Evolutionary conservation across 192 early-diverging fungal species (phyloP), one percentile per base, ranked within the genome.

Genomic region (Entomortierella parvispora): DNA sequence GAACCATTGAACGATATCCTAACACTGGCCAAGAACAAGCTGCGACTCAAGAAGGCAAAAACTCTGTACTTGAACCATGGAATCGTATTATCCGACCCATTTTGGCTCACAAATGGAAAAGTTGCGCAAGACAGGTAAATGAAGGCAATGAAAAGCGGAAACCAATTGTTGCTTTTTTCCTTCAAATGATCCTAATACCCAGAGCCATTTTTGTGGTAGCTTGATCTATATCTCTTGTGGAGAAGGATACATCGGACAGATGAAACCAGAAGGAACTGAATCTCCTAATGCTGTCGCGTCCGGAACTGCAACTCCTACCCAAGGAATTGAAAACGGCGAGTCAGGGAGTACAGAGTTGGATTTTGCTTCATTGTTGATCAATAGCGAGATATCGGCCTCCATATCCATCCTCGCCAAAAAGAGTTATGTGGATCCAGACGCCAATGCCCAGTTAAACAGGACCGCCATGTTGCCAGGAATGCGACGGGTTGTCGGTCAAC

Each of bases 31-130:
- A 86, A 86, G 59, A 87, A 87, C 34, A 87, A 87, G 58, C 45
- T 87, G 28, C 79, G 81, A 10, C 64, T 87, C 69, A 87, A 80
- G 58, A 87, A 85, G 62, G 75, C 86, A 20, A 66, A 64, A 40
- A 65, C 55, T 9, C 31, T 87, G 11, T 88, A 80, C 52, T 33
- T 71, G 28, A 68, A 74, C 26, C 54, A 74, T 45, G 82, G 83
- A 20, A 42, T 59, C 4, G 65, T 61, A 25, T 31, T 80, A 4
- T 20, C 52, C 25, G 54, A 65, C 34, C 40, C 74, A 26, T 29
- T 29, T 7, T 68, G 63, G 67, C 29, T 81, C 12, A 26, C 32
- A 17, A 58, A 62, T 14, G 79, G 63, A 3, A 77, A 68, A 48
- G 42, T 87, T 2, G n/a, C 53, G 15, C 78, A 86, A 20, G 85